Conservation (phyloP, 129 eudicot species). For the Arctium lappa region DNA sequence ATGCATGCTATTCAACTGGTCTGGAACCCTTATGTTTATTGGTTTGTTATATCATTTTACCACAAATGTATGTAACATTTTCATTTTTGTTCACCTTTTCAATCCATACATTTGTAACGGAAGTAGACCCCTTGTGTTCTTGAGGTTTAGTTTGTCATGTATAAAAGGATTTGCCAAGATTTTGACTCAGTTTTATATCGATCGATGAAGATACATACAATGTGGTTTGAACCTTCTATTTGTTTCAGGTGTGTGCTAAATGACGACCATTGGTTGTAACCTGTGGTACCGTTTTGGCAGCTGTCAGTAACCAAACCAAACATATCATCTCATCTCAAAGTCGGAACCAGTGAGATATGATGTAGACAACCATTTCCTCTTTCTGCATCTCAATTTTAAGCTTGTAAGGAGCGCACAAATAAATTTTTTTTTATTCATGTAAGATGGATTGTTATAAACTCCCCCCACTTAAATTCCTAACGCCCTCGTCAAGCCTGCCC, state of each 20-base stretch:
- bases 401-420: no score
- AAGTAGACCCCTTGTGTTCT: slow-evolving; percentile 8
- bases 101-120: slow-evolving; percentile 5
- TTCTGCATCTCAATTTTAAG: no score
- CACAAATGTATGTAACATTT: slow-evolving; percentile 21
- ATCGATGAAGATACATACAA: background rate
- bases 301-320: no score
- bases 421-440: no score
- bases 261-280: background rate
- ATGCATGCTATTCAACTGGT: slow-evolving; percentile 11
- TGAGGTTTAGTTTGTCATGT: slow-evolving; percentile 23
- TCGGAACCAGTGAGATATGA: no score
- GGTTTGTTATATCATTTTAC: slow-evolving; percentile 1
- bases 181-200: slow-evolving; percentile 20
- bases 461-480: no score
- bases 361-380: no score
- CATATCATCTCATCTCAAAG: no score
- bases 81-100: slow-evolving; percentile 4
- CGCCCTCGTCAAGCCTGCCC: no score
- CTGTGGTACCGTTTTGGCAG: background rate
- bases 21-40: background rate
- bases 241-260: background rate
- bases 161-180: slow-evolving; percentile 12
- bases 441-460: no score
- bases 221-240: background rate